Conservation (phyloP, 352 stramenopile species). For the Aphanomyces stellatus region DNA sequence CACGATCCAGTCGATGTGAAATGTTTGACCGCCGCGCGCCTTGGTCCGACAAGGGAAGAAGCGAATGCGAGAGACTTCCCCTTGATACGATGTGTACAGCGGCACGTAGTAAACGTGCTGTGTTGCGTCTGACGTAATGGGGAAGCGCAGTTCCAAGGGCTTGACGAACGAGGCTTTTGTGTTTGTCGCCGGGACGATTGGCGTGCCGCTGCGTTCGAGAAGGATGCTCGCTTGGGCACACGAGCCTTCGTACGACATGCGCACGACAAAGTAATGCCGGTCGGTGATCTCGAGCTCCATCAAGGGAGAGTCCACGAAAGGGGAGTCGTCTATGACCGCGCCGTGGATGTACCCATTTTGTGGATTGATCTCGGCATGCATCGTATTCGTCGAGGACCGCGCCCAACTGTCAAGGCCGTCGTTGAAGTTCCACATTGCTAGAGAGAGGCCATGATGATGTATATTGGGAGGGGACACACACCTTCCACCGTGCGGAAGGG, state of each 20-base stretch:
- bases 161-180: slow-evolving; percentile 7
- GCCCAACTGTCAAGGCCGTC: slow-evolving; percentile 11
- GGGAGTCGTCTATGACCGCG: background rate
- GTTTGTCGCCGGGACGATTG: background rate
- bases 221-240: background rate
- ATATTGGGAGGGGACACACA: background rate
- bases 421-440: slow-evolving; percentile 11
- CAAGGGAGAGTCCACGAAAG: slow-evolving; percentile 13
- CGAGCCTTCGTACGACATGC: slow-evolving; percentile 9
- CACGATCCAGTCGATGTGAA: slow-evolving; percentile 16
- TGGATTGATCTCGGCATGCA: slow-evolving; percentile 9
- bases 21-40: background rate
- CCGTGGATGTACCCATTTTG: slow-evolving; percentile 9
- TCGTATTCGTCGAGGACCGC: slow-evolving; percentile 1
- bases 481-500: slow-evolving; percentile 17
- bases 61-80: slow-evolving; percentile 13
- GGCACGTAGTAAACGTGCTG: slow-evolving; percentile 16
- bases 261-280: slow-evolving; percentile 16
- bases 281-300: slow-evolving; percentile 1
- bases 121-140: background rate
- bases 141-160: background rate
- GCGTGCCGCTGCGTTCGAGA: background rate
- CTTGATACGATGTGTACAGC: background rate
- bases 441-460: background rate
- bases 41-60: slow-evolving; percentile 4